Percentiles rank a stretch among this genome's conserved stretches.
Evolutionary conservation across 768 basidiomycete genomes (phyloP).

Genomic region (Boletus patriciae): DNA sequence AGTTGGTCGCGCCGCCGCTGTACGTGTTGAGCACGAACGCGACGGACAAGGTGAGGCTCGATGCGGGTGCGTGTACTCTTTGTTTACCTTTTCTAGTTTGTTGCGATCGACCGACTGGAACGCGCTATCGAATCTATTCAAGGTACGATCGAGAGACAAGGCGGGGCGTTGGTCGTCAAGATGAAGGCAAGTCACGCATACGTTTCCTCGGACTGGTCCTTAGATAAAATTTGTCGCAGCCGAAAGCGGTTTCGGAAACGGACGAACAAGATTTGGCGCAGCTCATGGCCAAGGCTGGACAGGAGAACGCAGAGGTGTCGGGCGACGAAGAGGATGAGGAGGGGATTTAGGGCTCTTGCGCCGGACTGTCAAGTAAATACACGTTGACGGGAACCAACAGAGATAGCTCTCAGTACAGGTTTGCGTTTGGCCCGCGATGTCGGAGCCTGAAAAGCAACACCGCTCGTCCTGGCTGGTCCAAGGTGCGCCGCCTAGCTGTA

Average conservation of each 20-base stretch:
- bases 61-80: background rate
- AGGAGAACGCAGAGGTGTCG: conserved; percentile 94
- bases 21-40: conserved; percentile 96
- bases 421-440: no score
- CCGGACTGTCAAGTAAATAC: no score
- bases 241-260: conserved; percentile 95
- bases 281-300: conserved; percentile 92
- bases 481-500: no score
- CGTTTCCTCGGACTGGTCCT: background rate
- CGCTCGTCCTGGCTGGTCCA: no score
- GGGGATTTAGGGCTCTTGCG: conserved; percentile 24
- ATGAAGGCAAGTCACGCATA: conserved; percentile 86
- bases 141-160: conserved; percentile 75
- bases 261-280: conserved; percentile 97
- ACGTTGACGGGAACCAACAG: no score
- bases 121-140: conserved; percentile 92
- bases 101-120: conserved; percentile 90
- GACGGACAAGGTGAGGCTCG: conserved; percentile 78
- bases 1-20: conserved; percentile 92
- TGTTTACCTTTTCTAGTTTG: conserved; percentile 79
- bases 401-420: no score
- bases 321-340: conserved; percentile 91
- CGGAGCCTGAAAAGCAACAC: no score
- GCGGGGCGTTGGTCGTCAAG: conserved; percentile 87
- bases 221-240: conserved; percentile 50